A percentile compares a stretch with the other conserved stretches of the same genome.
Conservation (phyloP, 78 protist genomes). For the Guillardia theta region DNA sequence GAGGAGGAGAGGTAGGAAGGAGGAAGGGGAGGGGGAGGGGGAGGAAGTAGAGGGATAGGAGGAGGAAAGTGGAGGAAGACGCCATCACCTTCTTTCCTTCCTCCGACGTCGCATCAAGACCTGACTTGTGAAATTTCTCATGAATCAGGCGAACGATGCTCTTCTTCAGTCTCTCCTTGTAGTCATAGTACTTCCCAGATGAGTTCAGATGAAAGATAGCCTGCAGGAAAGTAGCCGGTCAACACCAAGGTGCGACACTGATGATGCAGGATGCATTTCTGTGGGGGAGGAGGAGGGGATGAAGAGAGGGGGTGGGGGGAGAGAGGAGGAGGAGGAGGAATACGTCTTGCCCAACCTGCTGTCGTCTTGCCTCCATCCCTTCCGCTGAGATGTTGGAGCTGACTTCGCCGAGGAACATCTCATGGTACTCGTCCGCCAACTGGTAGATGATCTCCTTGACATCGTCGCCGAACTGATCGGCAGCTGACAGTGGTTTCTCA, state of each 20-base stretch:
- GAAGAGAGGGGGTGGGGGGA: too few species aligned
- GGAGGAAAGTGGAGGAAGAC: not conserved
- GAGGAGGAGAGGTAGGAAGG: not conserved
- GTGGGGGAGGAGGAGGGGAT: too few species aligned
- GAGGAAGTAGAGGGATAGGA: not conserved
- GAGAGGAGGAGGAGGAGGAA: too few species aligned
- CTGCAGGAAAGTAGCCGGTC: too few species aligned
- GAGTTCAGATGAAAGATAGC: slow-evolving; percentile 34
- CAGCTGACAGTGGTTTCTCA: not conserved
- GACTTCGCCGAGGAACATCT: not conserved
- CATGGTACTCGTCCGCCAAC: not conserved
- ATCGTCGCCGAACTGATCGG: not conserved
- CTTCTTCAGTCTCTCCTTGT: slow-evolving; percentile 50
- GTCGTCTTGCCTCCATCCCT: slow-evolving; percentile 1
- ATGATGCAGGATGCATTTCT: too few species aligned
- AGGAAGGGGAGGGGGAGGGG: not conserved
- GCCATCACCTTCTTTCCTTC: not conserved
- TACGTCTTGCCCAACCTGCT: too few species aligned
- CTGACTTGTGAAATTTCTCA: slow-evolving; percentile 26
- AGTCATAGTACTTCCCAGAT: slow-evolving; percentile 22
- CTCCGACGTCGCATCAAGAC: not conserved
- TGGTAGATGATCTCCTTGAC: not conserved
- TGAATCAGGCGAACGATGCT: slow-evolving; percentile 14
- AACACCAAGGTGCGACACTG: too few species aligned
- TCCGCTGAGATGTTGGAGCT: not conserved